Percentiles rank a stretch among this genome's conserved stretches.
phyloP scores from a whole-genome alignment of 257 asterid genomes.

The Penstemon eatonii region DNA sequence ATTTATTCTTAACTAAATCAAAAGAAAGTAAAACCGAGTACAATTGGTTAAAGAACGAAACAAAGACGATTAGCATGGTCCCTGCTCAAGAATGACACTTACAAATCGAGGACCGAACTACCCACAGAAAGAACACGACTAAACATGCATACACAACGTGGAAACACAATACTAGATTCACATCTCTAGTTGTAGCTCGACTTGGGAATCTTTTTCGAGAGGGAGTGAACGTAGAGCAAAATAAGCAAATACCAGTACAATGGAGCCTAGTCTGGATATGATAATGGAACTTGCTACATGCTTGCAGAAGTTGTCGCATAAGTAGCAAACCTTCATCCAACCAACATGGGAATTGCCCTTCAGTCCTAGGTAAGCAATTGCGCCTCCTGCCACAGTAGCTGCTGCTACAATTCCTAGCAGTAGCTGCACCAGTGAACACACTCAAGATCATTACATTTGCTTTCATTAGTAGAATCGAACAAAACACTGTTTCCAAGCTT shows the following conservation, averaged over 20 bases:
- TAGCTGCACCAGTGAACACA: conserved; percentile 43
- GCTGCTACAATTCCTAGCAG: conserved; percentile 71
- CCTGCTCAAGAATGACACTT: too few species aligned
- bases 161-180: too few species aligned
- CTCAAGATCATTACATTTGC: too few species aligned
- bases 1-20: too few species aligned
- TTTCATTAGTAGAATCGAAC: too few species aligned
- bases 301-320: conserved; percentile 57
- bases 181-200: not conserved
- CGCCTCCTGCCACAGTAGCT: conserved; percentile 78
- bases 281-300: conserved; percentile 60
- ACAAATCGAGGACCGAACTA: too few species aligned
- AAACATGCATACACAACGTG: too few species aligned
- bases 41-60: too few species aligned
- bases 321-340: conserved; percentile 58
- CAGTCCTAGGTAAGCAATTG: conserved; percentile 66
- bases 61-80: too few species aligned
- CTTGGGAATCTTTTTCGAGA: conserved; percentile 70
- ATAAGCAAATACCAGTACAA: conserved; percentile 51
- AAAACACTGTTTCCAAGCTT: too few species aligned
- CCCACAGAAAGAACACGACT: too few species aligned
- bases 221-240: conserved; percentile 48
- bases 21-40: too few species aligned
- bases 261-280: conserved; percentile 52
- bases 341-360: conserved; percentile 63